Base-by-base conservation (phyloP, 768 basidiomycete genomes). In the Mycena crocata region DNA sequence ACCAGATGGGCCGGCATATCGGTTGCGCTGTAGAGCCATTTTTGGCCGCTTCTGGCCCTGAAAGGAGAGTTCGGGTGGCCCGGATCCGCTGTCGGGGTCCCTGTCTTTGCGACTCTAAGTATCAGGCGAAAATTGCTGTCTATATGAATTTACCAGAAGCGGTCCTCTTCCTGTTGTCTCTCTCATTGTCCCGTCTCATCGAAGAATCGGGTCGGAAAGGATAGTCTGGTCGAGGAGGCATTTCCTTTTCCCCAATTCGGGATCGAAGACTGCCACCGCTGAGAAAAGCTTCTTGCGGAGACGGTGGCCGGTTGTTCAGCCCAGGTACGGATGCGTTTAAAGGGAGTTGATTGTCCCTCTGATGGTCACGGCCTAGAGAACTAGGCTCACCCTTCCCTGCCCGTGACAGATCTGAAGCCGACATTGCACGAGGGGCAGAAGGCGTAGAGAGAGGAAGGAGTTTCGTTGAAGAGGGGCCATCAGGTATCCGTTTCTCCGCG, bases 341-440 rank as follows among this genome's bases (percentile, higher is more conserved):
- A 57, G 74, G 64, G 39, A 61, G 54, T 35, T 39, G 60, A 50
- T 68, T 70, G 54, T 76, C 75, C 23, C 75, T 72, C 68, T 72
- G 66, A 14, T 85, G 79, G 56, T 86, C 82, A 57, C 84, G 84
- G 35, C 72, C 76, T 44, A 76, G 64, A 44, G 73, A 15, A 14
- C n/a, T 61, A 42, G 74, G 61, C 45, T 87, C 86, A 19, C 73
- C 70, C 75, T 86, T 89, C 55, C 68, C 73, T 34, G 74, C 71
- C 65, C 86, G 81, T 14, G 81, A 72, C 31, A 77, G 65, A 49
- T 88, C 86, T 46, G 76, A 76, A 19, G 83, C 79, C 21, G 88
- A 85, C 90, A 92, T 92, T 4, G 90, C 89, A 69, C 91, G 84
- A 10, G 92, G 92, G 10, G 85, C 92, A 42, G 90, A 91, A 23